Percentiles rank a stretch among this genome's conserved stretches.
These are phyloP conservation scores for Cucumis melo DNA, from an alignment of 306 rosid genomes.

Conservation along the genomic window DNA sequence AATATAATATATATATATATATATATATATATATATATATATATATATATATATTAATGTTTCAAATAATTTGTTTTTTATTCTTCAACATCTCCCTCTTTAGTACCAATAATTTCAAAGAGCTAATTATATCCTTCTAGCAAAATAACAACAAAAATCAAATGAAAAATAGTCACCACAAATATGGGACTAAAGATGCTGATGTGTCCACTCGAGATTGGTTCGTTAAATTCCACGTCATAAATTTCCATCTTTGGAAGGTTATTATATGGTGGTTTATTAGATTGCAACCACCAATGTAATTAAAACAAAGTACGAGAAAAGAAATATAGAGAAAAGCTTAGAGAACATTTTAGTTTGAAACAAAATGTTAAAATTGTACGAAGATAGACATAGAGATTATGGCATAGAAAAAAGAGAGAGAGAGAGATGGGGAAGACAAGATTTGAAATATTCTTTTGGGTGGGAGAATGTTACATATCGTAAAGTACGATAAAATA, in stretches of 20 bases:
- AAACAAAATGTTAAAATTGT: neutral
- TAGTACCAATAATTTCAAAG: neutral
- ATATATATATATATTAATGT: neutral
- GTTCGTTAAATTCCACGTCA: neutral
- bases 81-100: neutral
- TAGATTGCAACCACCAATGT: neutral
- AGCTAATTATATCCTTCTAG: neutral
- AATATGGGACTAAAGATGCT: neutral
- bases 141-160: neutral
- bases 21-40: neutral
- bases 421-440: neutral
- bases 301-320: neutral
- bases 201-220: neutral
- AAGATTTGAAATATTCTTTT: neutral
- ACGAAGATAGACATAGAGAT: constrained; percentile 6
- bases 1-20: neutral
- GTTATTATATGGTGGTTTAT: neutral
- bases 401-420: neutral
- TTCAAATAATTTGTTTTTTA: neutral
- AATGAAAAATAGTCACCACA: neutral
- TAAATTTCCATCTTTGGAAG: neutral
- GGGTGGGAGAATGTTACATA: neutral
- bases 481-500: neutral
- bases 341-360: neutral
- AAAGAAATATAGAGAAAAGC: neutral